Conservation (phyloP, 441 rosid species). For the Populus hybrid region DNA sequence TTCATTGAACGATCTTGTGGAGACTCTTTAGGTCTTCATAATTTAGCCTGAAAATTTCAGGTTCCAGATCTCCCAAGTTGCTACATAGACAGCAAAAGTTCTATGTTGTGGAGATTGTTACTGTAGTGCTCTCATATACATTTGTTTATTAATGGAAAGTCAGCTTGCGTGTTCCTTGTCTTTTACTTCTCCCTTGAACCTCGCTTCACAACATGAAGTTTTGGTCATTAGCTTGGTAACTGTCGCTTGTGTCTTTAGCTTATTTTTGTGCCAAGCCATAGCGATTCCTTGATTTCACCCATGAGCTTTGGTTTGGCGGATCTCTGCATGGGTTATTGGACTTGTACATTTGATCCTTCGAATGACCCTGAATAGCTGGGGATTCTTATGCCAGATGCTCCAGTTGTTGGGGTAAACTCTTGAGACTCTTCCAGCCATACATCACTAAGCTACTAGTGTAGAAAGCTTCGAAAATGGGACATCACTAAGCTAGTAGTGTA, state of each 20-base stretch:
- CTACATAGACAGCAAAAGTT: constrained; percentile 5
- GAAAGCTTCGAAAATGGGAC: too few relatives aligned
- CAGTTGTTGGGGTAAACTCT: neutral
- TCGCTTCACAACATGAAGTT: neutral
- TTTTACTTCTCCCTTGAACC: neutral
- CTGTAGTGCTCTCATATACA: neutral
- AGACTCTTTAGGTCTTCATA: neutral
- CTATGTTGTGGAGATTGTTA: neutral
- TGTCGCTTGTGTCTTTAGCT: neutral
- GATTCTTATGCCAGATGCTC: neutral
- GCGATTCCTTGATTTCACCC: neutral
- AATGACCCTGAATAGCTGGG: neutral
- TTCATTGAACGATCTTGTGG: neutral
- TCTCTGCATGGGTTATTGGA: neutral
- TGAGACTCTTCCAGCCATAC: neutral
- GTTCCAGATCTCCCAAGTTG: constrained; percentile 11
- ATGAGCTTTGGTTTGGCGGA: neutral
- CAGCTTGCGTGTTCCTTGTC: neutral
- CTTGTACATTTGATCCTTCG: neutral
- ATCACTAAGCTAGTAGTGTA: neutral
- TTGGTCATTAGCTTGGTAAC: neutral
- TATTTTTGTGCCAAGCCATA: neutral
- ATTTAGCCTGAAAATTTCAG: neutral
- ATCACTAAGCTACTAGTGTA: neutral
- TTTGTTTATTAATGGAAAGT: neutral